Evolutionary conservation across 805 yeast genomes (phyloP), one percentile per base, ranked within the genome.

Genomic region (Yueomyces sp.): DNA sequence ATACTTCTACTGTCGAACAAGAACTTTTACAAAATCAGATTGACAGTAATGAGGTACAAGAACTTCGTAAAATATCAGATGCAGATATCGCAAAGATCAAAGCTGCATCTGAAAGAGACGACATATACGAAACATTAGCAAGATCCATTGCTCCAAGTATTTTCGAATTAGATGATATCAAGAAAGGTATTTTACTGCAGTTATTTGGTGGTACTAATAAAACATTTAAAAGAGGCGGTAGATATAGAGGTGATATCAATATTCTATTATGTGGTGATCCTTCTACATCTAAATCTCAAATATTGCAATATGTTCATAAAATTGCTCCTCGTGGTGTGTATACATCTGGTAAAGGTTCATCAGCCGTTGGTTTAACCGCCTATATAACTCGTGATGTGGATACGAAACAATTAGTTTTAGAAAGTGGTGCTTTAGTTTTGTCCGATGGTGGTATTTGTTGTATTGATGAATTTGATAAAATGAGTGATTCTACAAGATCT

Each of bases 381-480:
- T 92, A 92, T 60, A 81, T 92, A 44, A 88, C 98, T 6, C 73
- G 96, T 56, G 99, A 92, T 60, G 73, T 84, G 29, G 97, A 92
- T 55, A 86, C 97, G 0, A 84, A 79, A 55, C 98, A 92, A 62
- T 66, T 90, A 41, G 98, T 92, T 3, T 71, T 92, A 43, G 99
- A 92, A 60, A 76, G 87, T 55, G 99, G 99, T 61, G 99, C 99
- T 0, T 71, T 92, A 49, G 97, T 92, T 11, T 69, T 92, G 39
- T 85, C 96, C 7, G 98, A 92, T 64, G 97, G 97, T 46, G 98
- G 98, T 72, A 80, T 92, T 38, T 92, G 98, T 68, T 92, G 98
- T 66, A 92, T 92, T 60, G 98, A 92, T 69, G 98, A 92, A 69
- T 92, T 90, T 59, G 98, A 92, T 66, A 92, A 92, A 65, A 92